Evolutionary conservation across 2,329 filamentous ascomycete species (phyloP), one percentile per base, ranked within the genome.

Genomic region (Nemania serpens): DNA sequence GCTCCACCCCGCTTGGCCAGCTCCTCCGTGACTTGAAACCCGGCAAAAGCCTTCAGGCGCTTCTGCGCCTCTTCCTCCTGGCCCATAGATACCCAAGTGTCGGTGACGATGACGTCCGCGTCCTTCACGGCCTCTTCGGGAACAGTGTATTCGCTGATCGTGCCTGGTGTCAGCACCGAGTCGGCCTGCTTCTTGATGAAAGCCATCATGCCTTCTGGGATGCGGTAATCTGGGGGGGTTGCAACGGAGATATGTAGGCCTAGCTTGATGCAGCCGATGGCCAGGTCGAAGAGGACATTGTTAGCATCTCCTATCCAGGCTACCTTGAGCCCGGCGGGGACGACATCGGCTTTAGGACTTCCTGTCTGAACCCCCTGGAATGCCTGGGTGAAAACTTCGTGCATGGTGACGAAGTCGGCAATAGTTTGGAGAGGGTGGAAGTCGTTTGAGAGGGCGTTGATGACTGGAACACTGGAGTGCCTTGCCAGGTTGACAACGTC

Each of bases 61-160:
- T 90, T 89, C 68, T 88, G 82, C 41, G 87, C 82, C 77, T 99
- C 95, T 58, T 86, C 86, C 76, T 99, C 95, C 77, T 98, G 94
- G 48, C 95, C 95, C 95, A 99, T 99, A 1, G 92, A 96, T 34
- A 99, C 86, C 95, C 95, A 99, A 1, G 95, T 99, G 73, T 99
- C 95, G 0, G 95, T 99, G 20, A 98, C 93, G 59, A 99, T 81
- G 55, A 98, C 84, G 74, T 99, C 90, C 2, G 95, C 94, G 66
- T 88, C 81, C 79, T 91, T 91, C 73, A 97, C 87, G 5, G 84
- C 95, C 71, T 96, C 91, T 74, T 95, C 91, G 0, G 94, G 95
- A 0, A 90, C 80, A 20, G 83, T 89, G 0, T 91, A 96, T 76
- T 96, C 90, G 5, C 78, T 79, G 36, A 97, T 81, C 68, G 83